phyloP scores from a whole-genome alignment of 2,329 filamentous ascomycete genomes.

The Pyrenochaeta sp. region DNA sequence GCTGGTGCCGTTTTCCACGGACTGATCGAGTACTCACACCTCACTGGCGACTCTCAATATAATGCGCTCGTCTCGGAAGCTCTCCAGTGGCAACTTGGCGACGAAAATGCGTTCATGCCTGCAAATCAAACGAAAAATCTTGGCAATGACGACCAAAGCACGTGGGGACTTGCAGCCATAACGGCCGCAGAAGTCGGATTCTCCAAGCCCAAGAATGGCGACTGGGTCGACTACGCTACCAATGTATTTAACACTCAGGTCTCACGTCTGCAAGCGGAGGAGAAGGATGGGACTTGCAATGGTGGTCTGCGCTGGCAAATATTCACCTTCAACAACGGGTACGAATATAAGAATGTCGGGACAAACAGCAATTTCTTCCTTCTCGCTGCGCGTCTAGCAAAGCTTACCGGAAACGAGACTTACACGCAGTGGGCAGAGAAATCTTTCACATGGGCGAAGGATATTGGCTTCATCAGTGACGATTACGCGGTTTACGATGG shows the following conservation, averaged over 20 bases:
- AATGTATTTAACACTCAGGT: conserved; percentile 78
- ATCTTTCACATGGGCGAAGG: conserved; percentile 63
- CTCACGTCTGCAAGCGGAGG: conserved; percentile 69
- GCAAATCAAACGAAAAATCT: conserved; percentile 49
- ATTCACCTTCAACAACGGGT: conserved; percentile 75
- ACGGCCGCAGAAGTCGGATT: conserved; percentile 72
- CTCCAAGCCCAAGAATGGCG: conserved; percentile 53
- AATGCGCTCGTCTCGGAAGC: conserved; percentile 47
- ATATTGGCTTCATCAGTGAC: conserved; percentile 58
- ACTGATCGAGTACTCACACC: conserved; percentile 51
- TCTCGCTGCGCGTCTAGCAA: conserved; percentile 75
- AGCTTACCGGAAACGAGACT: conserved; percentile 67
- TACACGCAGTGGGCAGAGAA: conserved; percentile 68
- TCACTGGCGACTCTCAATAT: conserved; percentile 55
- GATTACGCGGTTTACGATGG: conserved; percentile 62
- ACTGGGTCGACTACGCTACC: conserved; percentile 70
- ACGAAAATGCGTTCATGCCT: conserved; percentile 52
- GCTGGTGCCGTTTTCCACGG: conserved; percentile 29
- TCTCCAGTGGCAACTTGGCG: conserved; percentile 50
- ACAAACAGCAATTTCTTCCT: conserved; percentile 83
- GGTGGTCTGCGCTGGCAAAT: conserved; percentile 80
- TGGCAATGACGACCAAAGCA: conserved; percentile 76
- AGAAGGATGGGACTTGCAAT: conserved; percentile 58
- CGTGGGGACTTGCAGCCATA: conserved; percentile 73
- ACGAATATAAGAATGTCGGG: conserved; percentile 80